Percentiles rank a stretch among this genome's conserved stretches.
Evolutionary conservation across 768 basidiomycete genomes (phyloP).

Genomic region (Clathrus columnatus): DNA sequence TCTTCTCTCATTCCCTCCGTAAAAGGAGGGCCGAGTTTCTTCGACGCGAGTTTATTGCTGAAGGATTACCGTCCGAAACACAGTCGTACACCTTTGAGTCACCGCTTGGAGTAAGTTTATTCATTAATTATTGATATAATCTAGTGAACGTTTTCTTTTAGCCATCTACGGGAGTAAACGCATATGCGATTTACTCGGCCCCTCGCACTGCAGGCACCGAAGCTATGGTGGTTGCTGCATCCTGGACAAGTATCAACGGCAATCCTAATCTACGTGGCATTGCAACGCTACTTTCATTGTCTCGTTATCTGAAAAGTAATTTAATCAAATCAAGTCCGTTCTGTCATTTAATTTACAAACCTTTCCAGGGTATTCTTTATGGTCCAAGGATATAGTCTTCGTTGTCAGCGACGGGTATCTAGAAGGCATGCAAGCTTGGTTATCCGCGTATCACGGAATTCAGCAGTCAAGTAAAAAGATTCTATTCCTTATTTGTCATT

Average conservation of each 20-base stretch:
- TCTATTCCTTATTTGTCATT: neutral
- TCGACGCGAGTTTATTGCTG: conserved; percentile 54
- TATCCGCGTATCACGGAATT: conserved; percentile 71
- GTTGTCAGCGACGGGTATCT: conserved; percentile 82
- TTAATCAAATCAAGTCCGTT: neutral
- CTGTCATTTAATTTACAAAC: conserved; percentile 1
- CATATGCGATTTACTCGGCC: conserved; percentile 73
- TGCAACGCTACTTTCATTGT: conserved; percentile 78
- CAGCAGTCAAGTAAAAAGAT: conserved; percentile 50
- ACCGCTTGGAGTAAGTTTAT: neutral
- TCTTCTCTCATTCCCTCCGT: neutral
- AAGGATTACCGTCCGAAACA: conserved; percentile 62
- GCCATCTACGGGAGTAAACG: conserved; percentile 61
- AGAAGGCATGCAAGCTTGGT: conserved; percentile 91
- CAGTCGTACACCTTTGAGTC: conserved; percentile 66
- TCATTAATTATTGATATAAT: neutral
- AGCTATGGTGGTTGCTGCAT: conserved; percentile 85
- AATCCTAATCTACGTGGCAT: conserved; percentile 80
- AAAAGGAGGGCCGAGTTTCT: conserved; percentile 59
- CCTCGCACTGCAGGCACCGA: conserved; percentile 92
- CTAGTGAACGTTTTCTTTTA: conserved; percentile 21
- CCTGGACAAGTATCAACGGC: conserved; percentile 68
- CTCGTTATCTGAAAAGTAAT: conserved; percentile 73
- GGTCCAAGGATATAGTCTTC: conserved; percentile 92
- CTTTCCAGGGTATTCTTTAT: conserved; percentile 66